Evolutionary conservation across 371 early-diverging fungal genomes (phyloP).

Genomic region (Apophysomyces elegans): DNA sequence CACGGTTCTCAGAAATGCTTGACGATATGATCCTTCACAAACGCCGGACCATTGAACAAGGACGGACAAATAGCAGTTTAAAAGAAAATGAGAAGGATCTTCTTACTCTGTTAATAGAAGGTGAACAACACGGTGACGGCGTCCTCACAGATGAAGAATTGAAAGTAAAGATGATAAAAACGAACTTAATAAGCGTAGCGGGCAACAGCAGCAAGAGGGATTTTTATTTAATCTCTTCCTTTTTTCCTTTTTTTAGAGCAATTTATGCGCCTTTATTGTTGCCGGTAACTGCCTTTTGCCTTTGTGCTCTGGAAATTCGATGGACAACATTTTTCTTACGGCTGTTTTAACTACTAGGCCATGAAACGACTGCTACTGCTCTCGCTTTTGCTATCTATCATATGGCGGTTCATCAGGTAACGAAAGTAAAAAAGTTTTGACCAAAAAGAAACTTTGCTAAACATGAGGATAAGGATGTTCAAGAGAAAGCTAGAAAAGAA

Average conservation of each 20-base stretch:
- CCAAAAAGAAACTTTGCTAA: conserved; percentile 6
- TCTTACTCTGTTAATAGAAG: conserved; percentile 60
- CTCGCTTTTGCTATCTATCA: conserved; percentile 34
- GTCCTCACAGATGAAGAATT: conserved; percentile 45
- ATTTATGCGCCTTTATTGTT: conserved; percentile 23
- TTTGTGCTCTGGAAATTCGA: too few relatives aligned
- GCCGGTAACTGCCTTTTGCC: conserved; percentile 20
- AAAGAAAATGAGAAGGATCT: conserved; percentile 55
- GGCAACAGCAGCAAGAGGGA: too few relatives aligned
- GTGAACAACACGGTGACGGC: conserved; percentile 38
- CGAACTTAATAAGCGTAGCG: too few relatives aligned
- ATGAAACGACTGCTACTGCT: conserved; percentile 37
- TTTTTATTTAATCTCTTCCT: neutral
- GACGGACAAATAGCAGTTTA: neutral
- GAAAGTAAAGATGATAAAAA: conserved; percentile 10
- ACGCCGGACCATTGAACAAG: conserved; percentile 26
- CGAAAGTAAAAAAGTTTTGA: conserved; percentile 7
- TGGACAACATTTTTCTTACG: neutral
- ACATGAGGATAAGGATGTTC: conserved; percentile 9
- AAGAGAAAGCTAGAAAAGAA: conserved; percentile 23
- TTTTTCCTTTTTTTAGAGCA: conserved; percentile 15
- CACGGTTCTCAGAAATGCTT: conserved; percentile 37
- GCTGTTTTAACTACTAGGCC: neutral
- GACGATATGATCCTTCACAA: conserved; percentile 40
- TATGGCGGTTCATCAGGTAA: conserved; percentile 33